A percentile compares a stretch with the other conserved stretches of the same genome.
Conservation (phyloP, 495 filamentous ascomycete genomes). For the Xylaria castorea region DNA sequence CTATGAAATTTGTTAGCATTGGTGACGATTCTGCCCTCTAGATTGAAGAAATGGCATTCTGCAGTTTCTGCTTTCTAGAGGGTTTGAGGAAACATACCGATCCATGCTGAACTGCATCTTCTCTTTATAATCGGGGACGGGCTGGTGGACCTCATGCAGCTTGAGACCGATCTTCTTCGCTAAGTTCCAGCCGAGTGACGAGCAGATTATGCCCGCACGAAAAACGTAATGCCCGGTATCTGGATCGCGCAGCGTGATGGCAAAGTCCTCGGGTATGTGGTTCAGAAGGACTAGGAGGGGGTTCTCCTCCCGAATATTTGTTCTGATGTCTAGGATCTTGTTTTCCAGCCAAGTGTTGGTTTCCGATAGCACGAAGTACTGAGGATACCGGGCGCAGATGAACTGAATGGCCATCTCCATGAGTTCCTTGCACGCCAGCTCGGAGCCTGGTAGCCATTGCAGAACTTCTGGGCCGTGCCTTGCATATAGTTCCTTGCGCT, state of each 20-base stretch:
- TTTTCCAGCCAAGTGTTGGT: slow-evolving; percentile 73
- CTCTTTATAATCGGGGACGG: slow-evolving; percentile 87
- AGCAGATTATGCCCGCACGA: slow-evolving; percentile 81
- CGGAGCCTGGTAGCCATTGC: slow-evolving; percentile 75
- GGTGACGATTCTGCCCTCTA: not conserved
- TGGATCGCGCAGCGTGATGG: slow-evolving; percentile 76
- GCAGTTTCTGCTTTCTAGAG: no score
- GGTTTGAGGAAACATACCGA: slow-evolving; percentile 54
- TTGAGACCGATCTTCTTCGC: slow-evolving; percentile 75
- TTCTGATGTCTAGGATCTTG: slow-evolving; percentile 68
- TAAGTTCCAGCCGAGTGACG: slow-evolving; percentile 81
- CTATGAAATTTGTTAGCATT: slow-evolving; percentile 11
- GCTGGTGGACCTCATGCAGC: slow-evolving; percentile 75
- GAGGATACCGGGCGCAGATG: slow-evolving; percentile 78
- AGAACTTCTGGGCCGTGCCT: slow-evolving; percentile 70
- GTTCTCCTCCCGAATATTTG: slow-evolving; percentile 64
- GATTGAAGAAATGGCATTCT: not conserved
- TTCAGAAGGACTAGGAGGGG: slow-evolving; percentile 79
- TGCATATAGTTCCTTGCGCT: slow-evolving; percentile 72
- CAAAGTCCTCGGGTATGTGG: slow-evolving; percentile 90
- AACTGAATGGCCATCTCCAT: slow-evolving; percentile 92
- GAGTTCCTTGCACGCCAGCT: slow-evolving; percentile 83
- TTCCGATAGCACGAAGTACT: slow-evolving; percentile 70
- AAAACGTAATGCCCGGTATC: slow-evolving; percentile 76
- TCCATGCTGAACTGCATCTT: slow-evolving; percentile 93